phyloP scores from a whole-genome alignment of 73 alveolate genomes.

The Tetrahymena elliotti region DNA sequence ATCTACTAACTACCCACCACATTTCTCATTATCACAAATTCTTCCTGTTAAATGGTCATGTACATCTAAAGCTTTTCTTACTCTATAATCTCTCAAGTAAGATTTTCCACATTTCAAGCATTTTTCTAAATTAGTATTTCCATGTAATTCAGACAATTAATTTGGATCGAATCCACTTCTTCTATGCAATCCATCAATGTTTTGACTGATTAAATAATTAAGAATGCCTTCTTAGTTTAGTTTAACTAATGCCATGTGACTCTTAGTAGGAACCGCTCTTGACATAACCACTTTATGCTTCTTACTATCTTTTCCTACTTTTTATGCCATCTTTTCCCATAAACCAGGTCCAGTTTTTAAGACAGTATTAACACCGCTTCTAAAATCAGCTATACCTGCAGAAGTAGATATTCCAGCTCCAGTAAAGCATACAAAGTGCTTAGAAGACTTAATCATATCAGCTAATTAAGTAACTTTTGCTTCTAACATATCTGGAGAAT shows the following conservation, averaged over 20 bases:
- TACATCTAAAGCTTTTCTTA: slow-evolving; percentile 57
- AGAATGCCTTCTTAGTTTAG: slow-evolving; percentile 41
- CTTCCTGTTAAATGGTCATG: slow-evolving; percentile 69
- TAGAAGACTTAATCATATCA: slow-evolving; percentile 49
- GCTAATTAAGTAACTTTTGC: slow-evolving; percentile 52
- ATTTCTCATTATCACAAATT: slow-evolving; percentile 62
- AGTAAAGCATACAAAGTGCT: slow-evolving; percentile 73
- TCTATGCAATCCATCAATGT: slow-evolving; percentile 91
- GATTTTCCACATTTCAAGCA: slow-evolving; percentile 62
- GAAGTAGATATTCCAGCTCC: slow-evolving; percentile 95
- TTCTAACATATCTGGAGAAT: slow-evolving; percentile 63
- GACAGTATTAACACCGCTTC: slow-evolving; percentile 74
- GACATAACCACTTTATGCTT: neutral
- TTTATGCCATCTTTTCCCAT: slow-evolving; percentile 69
- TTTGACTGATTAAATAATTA: slow-evolving; percentile 64
- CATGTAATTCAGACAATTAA: slow-evolving; percentile 79
- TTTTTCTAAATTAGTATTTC: slow-evolving; percentile 70
- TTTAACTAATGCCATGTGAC: slow-evolving; percentile 68
- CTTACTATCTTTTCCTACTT: neutral
- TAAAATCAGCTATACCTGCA: slow-evolving; percentile 95
- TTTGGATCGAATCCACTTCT: slow-evolving; percentile 84
- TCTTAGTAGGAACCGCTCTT: slow-evolving; percentile 63
- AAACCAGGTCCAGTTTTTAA: slow-evolving; percentile 73
- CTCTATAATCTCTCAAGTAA: slow-evolving; percentile 70
- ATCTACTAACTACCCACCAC: slow-evolving; percentile 68